Evolutionary conservation across 768 basidiomycete species (phyloP), one percentile per base, ranked within the genome.

Genomic region (Trametes punicea): DNA sequence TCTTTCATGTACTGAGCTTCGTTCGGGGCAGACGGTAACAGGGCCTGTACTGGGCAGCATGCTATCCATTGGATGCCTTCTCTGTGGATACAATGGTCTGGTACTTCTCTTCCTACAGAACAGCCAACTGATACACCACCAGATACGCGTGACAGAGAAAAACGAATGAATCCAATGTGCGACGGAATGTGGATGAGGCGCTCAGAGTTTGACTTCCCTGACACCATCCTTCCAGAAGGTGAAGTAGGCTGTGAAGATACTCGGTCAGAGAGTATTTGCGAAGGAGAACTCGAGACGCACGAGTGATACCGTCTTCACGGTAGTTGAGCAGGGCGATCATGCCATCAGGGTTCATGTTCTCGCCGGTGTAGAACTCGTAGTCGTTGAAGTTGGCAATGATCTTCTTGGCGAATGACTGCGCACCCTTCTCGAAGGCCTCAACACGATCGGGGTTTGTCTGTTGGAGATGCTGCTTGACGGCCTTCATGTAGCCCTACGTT

Each of bases 181-280:
- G 34, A 39, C 15, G 40, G 46, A 30, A 36, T 10, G 34, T 33
- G 27, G 27, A 30, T 23, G 40, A 30, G 26, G 31, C 30, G 48
- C 46, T 68, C 65, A 93, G 60, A 85, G 78, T 72, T 93, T 93
- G 57, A 81, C 68, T 71, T 84, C 79, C 75, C 94, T 92, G 62
- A 94, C 72, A 34, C 97, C 96, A 73, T 98, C 83, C 75, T 90
- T 96, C 95, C 95, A 98, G 80, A 95, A 90, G 29, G 87, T 94
- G 73, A 96, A 83, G 71, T 90, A 95, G 47, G 93, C 92, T 88
- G 63, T 45, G 46, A 56, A 18, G 38, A 46, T 27, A 31, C 62
- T 54, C 53, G 58, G 58, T 47, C n/a, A n/a, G n/a, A n/a, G 6
- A 61, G 36, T 34, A 26, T 30, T n/a, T 23, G 16, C 3, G 15